A percentile compares a stretch with the other conserved stretches of the same genome.
Evolutionary conservation across 495 filamentous ascomycete species (phyloP).

Genomic region (Xylaria telfairii): DNA sequence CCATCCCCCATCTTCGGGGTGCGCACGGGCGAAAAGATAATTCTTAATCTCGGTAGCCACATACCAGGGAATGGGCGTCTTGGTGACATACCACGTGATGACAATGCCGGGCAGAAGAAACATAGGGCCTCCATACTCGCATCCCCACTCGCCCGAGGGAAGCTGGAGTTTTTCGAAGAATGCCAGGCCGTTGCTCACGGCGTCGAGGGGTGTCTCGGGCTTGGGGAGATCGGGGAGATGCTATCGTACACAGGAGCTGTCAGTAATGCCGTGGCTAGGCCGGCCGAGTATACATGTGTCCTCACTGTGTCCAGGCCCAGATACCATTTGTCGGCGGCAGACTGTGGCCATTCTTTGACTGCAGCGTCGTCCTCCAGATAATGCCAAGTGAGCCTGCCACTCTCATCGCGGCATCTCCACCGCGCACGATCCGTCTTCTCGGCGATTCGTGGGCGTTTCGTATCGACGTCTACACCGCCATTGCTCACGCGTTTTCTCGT

Average conservation of each 20-base stretch:
- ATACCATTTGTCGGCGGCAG: conserved; percentile 80
- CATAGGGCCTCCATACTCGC: conserved; percentile 90
- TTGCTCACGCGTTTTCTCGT: conserved; percentile 43
- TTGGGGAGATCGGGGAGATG: conserved; percentile 72
- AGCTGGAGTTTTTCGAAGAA: conserved; percentile 94
- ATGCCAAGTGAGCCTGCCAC: conserved; percentile 89
- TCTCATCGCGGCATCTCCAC: conserved; percentile 85
- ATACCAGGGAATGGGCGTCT: conserved; percentile 82
- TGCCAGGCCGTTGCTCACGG: conserved; percentile 79
- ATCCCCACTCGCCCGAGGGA: conserved; percentile 89
- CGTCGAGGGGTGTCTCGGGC: conserved; percentile 74
- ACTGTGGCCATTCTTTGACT: conserved; percentile 80
- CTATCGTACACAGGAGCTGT: conserved; percentile 47
- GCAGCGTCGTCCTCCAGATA: conserved; percentile 85
- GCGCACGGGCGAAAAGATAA: conserved; percentile 87
- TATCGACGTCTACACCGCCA: conserved; percentile 29
- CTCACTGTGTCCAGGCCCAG: conserved; percentile 65
- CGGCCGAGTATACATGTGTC: conserved; percentile 49
- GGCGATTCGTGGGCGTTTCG: conserved; percentile 47
- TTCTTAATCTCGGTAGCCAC: conserved; percentile 89
- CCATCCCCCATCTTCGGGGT: conserved; percentile 93
- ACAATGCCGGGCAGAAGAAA: conserved; percentile 88
- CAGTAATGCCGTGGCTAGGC: conserved; percentile 9
- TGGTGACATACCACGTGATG: conserved; percentile 88
- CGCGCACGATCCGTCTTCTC: conserved; percentile 73